These are phyloP conservation scores for Desmodesmus armatus DNA, from an alignment of 139 green algal species.

Conservation along the genomic window DNA sequence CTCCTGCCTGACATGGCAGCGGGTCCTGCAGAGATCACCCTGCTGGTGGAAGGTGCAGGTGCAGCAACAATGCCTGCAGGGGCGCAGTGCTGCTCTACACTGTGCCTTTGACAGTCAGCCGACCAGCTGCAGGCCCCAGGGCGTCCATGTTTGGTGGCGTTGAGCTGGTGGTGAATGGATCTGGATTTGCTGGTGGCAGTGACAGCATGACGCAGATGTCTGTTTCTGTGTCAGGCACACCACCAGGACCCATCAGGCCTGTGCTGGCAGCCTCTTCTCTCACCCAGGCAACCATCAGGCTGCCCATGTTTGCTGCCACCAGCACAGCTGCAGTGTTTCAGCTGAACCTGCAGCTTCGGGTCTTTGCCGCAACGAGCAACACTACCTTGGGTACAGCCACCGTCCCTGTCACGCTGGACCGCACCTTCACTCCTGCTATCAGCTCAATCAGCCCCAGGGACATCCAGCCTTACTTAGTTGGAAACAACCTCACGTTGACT, in stretches of 20 bases:
- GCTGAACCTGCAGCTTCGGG: slow-evolving; percentile 3
- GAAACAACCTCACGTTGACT: no score
- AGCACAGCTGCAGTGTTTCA: background rate
- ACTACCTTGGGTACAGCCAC: background rate
- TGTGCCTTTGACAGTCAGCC: background rate
- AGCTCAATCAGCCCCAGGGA: no score
- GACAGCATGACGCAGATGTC: background rate
- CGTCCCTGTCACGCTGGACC: background rate
- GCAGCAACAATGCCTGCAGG: slow-evolving; percentile 1
- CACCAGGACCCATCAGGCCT: background rate
- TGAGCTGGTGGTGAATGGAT: background rate
- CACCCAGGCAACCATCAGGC: background rate
- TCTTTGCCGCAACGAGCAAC: background rate
- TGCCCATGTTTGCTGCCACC: background rate
- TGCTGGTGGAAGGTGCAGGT: background rate
- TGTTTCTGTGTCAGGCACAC: background rate
- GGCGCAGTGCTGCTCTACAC: background rate
- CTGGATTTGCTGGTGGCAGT: background rate
- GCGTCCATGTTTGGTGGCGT: background rate
- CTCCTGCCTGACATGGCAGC: background rate
- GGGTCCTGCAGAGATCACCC: background rate
- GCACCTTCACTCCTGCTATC: background rate
- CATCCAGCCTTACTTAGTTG: no score
- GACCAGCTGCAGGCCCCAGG: background rate
- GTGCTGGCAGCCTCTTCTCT: background rate